Evolutionary conservation across 2,329 filamentous ascomycete species (phyloP).

Genomic region (Onygena corvina): DNA sequence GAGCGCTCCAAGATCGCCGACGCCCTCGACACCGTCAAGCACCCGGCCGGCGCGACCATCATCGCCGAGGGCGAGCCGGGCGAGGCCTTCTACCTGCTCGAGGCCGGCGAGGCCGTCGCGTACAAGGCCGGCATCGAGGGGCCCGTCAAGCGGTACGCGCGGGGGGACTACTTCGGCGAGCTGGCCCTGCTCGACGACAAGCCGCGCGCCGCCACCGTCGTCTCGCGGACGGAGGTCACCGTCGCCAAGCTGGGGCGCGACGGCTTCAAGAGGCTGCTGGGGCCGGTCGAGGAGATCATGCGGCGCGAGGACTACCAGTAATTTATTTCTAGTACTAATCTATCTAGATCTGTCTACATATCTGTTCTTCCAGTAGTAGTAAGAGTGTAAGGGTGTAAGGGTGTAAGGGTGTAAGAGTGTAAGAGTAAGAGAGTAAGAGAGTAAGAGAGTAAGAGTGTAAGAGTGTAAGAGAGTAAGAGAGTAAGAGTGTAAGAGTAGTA

Average conservation of each 20-base stretch:
- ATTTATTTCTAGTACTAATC: no score
- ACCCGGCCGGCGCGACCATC: slow-evolving; percentile 63
- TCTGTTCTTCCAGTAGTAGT: no score
- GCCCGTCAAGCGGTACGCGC: slow-evolving; percentile 67
- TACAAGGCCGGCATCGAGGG: slow-evolving; percentile 62
- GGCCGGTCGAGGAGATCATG: slow-evolving; percentile 91
- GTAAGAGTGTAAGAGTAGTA: no score
- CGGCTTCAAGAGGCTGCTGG: slow-evolving; percentile 84
- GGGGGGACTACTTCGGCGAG: slow-evolving; percentile 96
- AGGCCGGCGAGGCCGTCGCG: slow-evolving; percentile 74
- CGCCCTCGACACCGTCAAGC: slow-evolving; percentile 84
- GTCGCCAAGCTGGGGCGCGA: slow-evolving; percentile 85
- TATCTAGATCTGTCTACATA: no score
- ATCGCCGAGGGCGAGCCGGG: slow-evolving; percentile 87
- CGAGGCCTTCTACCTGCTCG: slow-evolving; percentile 81
- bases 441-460: no score
- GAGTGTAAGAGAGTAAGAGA: no score
- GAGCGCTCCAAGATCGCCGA: slow-evolving; percentile 97
- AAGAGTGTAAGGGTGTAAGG: no score
- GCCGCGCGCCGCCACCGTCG: slow-evolving; percentile 77
- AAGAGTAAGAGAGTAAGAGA: no score
- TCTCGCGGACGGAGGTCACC: slow-evolving; percentile 77
- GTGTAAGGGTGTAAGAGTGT: no score
- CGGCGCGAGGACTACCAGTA: slow-evolving; percentile 47
- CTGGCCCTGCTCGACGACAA: slow-evolving; percentile 86